Evolutionary conservation across 176 grass and related monocot genomes (phyloP).

Genomic region (Aechmea fasciata): DNA sequence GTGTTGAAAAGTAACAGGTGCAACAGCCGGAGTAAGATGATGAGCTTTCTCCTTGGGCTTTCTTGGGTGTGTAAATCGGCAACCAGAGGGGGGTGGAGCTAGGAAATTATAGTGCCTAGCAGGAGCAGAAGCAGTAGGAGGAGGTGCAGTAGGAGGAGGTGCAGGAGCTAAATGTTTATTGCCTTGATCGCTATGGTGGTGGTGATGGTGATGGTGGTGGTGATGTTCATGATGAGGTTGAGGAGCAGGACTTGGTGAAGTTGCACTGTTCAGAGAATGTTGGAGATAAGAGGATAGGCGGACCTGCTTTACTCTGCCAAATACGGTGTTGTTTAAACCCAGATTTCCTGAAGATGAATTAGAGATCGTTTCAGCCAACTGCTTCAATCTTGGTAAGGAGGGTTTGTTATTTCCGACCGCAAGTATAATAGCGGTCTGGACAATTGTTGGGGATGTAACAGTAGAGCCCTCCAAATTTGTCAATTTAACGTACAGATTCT

Average conservation of each 20-base stretch:
- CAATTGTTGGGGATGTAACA: slow-evolving; percentile 47
- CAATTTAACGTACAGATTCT: slow-evolving; percentile 75
- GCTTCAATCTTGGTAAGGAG: slow-evolving; percentile 61
- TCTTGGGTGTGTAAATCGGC: slow-evolving; percentile 10
- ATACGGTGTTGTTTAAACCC: slow-evolving; percentile 69
- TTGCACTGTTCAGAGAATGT: slow-evolving; percentile 53
- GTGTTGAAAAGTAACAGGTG: slow-evolving; percentile 26
- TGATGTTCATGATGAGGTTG: slow-evolving; percentile 35
- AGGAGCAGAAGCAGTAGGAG: slow-evolving; percentile 24
- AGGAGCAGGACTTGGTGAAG: slow-evolving; percentile 52
- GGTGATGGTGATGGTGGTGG: slow-evolving; percentile 21
- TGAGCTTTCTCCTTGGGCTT: slow-evolving; percentile 17
- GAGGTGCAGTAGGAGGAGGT: slow-evolving; percentile 30
- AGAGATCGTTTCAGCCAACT: slow-evolving; percentile 66
- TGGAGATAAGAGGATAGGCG: slow-evolving; percentile 68
- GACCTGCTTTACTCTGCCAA: slow-evolving; percentile 84
- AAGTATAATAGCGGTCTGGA: slow-evolving; percentile 60
- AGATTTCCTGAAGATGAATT: slow-evolving; percentile 84
- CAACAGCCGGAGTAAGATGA: not conserved
- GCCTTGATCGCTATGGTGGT: slow-evolving; percentile 30
- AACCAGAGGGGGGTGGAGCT: slow-evolving; percentile 26
- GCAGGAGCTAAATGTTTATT: slow-evolving; percentile 31
- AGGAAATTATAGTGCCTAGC: not conserved
- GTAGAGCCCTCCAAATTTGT: slow-evolving; percentile 78
- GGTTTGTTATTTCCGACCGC: slow-evolving; percentile 70